These are phyloP conservation scores for Colletotrichum shisoi DNA, from an alignment of 2,329 filamentous ascomycete species.

Conservation along the genomic window DNA sequence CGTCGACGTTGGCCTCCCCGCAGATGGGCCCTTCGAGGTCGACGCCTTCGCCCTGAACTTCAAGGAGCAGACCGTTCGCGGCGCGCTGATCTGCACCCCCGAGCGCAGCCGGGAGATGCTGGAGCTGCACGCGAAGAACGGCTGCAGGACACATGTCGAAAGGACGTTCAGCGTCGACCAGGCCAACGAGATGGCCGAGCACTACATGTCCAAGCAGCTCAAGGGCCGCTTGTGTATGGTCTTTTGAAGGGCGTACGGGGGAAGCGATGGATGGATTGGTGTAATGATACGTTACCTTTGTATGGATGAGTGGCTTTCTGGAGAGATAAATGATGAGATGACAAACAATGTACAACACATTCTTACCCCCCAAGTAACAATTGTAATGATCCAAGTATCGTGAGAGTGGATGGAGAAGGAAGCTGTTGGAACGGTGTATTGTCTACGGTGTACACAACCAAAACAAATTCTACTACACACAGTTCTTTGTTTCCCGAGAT, in stretches of 20 bases:
- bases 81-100: constrained; percentile 39
- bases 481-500: too few relatives aligned
- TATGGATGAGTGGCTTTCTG: background rate
- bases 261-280: background rate
- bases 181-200: constrained; percentile 38
- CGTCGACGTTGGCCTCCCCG: constrained; percentile 37
- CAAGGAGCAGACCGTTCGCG: constrained; percentile 41
- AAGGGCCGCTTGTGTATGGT: constrained; percentile 40
- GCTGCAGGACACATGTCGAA: constrained; percentile 37
- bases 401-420: background rate
- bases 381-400: background rate
- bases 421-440: background rate
- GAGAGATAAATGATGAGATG: background rate
- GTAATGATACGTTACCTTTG: background rate
- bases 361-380: too few relatives aligned
- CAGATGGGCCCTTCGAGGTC: constrained; percentile 39
- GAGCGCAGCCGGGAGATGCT: constrained; percentile 40
- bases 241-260: constrained; percentile 20
- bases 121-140: constrained; percentile 37
- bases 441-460: too few relatives aligned
- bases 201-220: constrained; percentile 38
- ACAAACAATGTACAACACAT: background rate
- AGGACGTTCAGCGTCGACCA: constrained; percentile 38
- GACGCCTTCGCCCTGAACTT: constrained; percentile 40
- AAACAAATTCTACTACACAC: too few relatives aligned